Conservation (phyloP, 2,329 filamentous ascomycete species). For the Esteya vermicola region DNA sequence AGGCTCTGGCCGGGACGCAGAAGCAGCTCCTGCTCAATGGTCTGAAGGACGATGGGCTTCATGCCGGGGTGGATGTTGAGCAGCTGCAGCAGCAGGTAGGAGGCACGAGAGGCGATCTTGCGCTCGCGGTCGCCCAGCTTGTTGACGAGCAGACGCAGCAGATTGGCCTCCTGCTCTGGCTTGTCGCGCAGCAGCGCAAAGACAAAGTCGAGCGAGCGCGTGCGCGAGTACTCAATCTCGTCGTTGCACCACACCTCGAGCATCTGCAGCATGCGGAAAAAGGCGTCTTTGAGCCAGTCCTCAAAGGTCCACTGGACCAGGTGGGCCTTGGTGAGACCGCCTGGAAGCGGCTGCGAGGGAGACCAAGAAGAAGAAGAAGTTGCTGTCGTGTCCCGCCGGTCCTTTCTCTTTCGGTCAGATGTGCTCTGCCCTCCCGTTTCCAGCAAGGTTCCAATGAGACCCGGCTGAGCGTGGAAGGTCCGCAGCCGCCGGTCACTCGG, state of each 20-base stretch:
- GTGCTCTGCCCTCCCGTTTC: background rate
- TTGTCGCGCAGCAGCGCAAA: slow-evolving; percentile 88
- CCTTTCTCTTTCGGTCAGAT: background rate
- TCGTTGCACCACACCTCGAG: slow-evolving; percentile 89
- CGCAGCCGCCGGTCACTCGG: slow-evolving; percentile 70
- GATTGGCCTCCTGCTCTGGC: slow-evolving; percentile 91
- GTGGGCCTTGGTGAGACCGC: slow-evolving; percentile 59
- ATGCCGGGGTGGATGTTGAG: slow-evolving; percentile 82
- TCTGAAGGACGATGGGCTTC: slow-evolving; percentile 76
- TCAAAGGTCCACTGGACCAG: slow-evolving; percentile 84
- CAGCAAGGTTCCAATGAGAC: slow-evolving; percentile 56
- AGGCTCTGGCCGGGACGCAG: slow-evolving; percentile 76
- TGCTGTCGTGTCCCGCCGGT: background rate
- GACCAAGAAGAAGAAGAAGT: slow-evolving; percentile 40
- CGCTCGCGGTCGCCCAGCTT: slow-evolving; percentile 92
- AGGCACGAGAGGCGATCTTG: slow-evolving; percentile 88
- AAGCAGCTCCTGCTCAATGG: slow-evolving; percentile 76
- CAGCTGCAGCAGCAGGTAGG: slow-evolving; percentile 84
- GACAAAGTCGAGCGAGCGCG: slow-evolving; percentile 77
- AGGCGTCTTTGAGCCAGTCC: slow-evolving; percentile 86
- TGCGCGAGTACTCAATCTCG: slow-evolving; percentile 86
- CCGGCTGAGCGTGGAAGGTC: slow-evolving; percentile 67
- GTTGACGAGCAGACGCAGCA: slow-evolving; percentile 83
- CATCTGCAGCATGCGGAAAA: slow-evolving; percentile 85
- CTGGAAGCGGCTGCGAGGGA: slow-evolving; percentile 55